A percentile compares a stretch with the other conserved stretches of the same genome.
Conservation (phyloP, 257 asterid species). For the Forsythia suspensa region DNA sequence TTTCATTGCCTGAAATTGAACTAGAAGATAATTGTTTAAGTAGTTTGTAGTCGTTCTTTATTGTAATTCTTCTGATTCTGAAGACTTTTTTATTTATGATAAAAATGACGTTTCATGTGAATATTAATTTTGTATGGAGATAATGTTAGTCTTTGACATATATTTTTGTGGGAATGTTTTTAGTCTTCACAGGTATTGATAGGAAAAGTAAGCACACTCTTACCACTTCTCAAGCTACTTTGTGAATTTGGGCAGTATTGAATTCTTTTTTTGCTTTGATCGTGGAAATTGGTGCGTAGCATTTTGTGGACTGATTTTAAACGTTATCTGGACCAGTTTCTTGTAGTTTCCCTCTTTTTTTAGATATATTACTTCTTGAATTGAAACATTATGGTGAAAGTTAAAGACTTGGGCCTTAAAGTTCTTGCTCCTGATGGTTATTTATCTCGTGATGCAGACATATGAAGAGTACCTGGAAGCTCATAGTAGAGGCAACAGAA, state of each 20-base stretch:
- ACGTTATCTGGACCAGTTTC: background rate
- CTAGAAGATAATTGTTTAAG: background rate
- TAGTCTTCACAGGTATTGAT: background rate
- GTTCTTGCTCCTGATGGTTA: conserved; percentile 26
- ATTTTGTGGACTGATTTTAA: background rate
- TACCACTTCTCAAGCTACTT: background rate
- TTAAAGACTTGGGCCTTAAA: conserved; percentile 4
- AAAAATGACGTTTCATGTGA: background rate
- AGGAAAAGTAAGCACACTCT: too few species aligned
- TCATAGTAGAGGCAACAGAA: conserved; percentile 56
- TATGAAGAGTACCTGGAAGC: conserved; percentile 97
- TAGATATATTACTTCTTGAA: background rate
- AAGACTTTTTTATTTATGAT: background rate
- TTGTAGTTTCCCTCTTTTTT: background rate
- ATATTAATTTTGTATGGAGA: background rate
- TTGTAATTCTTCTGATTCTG: background rate
- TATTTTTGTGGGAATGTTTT: background rate
- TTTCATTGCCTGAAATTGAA: background rate
- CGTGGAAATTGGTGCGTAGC: background rate
- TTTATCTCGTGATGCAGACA: conserved; percentile 56
- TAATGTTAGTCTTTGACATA: background rate
- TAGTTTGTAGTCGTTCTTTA: background rate
- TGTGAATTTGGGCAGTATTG: background rate
- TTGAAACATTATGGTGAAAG: background rate
- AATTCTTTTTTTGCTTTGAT: background rate